Base-by-base conservation (phyloP, 805 yeast genomes). In the Myxozyma geophila region DNA sequence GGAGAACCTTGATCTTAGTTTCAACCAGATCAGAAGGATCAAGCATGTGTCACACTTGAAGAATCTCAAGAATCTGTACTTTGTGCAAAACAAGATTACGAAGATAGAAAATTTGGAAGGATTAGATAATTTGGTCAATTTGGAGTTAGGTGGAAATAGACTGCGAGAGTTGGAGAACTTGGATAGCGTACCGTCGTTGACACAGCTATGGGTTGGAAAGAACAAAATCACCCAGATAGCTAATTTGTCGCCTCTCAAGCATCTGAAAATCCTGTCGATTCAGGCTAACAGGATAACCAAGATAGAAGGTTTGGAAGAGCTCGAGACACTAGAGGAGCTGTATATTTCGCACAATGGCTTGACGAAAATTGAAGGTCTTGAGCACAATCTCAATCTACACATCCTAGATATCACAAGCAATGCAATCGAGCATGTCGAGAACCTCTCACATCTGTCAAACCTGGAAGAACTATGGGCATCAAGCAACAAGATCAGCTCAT, bases 401-500 rank as follows among this genome's bases (percentile, higher is more conserved):
- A 88, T 89, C 0, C 75, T 95, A 63, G 99, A 95, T 74, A 82
- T 95, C 21, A 88, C 98, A 0, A 84, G 89, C 1, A 95, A 95
- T 74, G 79, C 79, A 62, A 81, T 95, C 46, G 70, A 81, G 2
- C 81, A 82, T 56, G 76, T 95, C 48, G 87, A 85, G 62, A 86
- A 88, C 67, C 69, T 95, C 58, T 76, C 79, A 0, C 95, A 89
- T 70, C 81, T 95, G 62, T 74, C 69, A 0, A 72, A 87, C n/a
- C 80, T 95, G 62, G 92, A 97, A 8, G 99, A 95, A 75, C 79
- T 95, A 59, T 95, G 99, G 99, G 91, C 96, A 33, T 89, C 97
- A 0, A 84, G 85, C 71, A 95, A 93, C 75, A 75, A 83, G 70
- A 75, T 95, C 23, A 82, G 84, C 40, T 79, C 84, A 47, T 92